Evolutionary conservation across 2,329 filamentous ascomycete genomes (phyloP).

Genomic region (Pyrenophora graminea): DNA sequence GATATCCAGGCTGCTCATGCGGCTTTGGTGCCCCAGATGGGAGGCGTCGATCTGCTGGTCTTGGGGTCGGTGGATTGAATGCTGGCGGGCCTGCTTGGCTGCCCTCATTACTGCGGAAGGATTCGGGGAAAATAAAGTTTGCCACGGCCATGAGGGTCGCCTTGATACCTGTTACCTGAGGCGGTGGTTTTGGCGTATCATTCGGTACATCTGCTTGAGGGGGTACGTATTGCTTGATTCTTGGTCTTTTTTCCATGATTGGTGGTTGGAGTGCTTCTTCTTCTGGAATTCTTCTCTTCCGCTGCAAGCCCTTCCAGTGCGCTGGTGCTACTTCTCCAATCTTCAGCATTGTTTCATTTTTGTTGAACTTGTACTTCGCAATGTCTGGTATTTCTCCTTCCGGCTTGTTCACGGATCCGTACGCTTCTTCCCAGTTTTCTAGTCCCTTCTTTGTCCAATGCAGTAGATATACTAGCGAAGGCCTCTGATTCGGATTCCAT

Average conservation of each 20-base stretch:
- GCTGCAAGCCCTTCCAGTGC: not conserved
- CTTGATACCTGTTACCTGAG: no score
- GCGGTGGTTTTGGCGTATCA: no score
- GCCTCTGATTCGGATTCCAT: not conserved
- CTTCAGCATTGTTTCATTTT: not conserved
- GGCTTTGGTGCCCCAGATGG: no score
- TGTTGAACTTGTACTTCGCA: not conserved
- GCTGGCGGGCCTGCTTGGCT: no score
- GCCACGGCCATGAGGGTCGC: no score
- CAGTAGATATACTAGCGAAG: not conserved
- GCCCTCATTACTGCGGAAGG: no score
- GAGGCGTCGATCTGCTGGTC: no score
- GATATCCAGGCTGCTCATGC: no score
- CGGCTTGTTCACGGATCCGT: constrained; percentile 1
- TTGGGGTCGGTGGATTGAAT: no score
- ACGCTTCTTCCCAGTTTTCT: constrained; percentile 1
- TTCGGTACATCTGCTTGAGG: no score
- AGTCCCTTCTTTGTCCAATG: not conserved
- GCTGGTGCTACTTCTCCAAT: not conserved
- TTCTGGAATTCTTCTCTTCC: not conserved
- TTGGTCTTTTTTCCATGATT: not conserved
- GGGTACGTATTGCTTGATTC: not conserved
- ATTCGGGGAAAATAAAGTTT: no score
- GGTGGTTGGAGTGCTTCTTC: no score
- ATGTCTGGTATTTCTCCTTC: not conserved